Evolutionary conservation across 345 rosid genomes (phyloP).

Genomic region (Adansonia digitata): DNA sequence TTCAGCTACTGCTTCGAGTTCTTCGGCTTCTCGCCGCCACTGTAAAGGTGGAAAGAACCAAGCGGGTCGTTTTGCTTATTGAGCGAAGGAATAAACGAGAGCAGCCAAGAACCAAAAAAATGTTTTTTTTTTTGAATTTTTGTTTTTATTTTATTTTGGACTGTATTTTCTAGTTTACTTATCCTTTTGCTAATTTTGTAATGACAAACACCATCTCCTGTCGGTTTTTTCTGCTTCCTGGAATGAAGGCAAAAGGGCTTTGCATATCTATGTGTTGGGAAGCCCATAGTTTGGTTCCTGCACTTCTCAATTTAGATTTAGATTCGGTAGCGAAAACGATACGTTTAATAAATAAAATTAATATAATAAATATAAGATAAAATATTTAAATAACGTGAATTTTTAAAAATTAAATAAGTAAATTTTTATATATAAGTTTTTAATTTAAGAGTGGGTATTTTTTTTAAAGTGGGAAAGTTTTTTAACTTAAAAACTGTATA

Average conservation of each 20-base stretch:
- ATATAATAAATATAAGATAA: too few species aligned
- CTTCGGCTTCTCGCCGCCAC: slow-evolving; percentile 32
- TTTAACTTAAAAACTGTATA: too few species aligned
- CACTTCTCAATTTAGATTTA: not conserved
- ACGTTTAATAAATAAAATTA: too few species aligned
- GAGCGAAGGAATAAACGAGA: slow-evolving; percentile 1
- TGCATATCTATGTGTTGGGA: slow-evolving; percentile 7
- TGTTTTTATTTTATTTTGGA: not conserved
- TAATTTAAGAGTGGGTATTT: too few species aligned
- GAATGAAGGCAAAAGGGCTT: slow-evolving; percentile 25
- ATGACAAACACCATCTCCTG: slow-evolving; percentile 18
- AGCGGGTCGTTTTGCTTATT: slow-evolving; percentile 58
- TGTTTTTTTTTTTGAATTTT: not conserved
- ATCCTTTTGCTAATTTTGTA: slow-evolving; percentile 32
- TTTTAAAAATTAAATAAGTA: too few species aligned
- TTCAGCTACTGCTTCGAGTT: slow-evolving; percentile 27
- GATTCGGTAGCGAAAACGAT: too few species aligned
- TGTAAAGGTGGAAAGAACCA: slow-evolving; percentile 45
- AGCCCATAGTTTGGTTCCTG: not conserved
- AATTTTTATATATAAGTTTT: too few species aligned
- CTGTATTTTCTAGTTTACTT: slow-evolving; percentile 7
- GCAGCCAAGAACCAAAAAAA: not conserved
- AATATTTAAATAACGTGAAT: too few species aligned
- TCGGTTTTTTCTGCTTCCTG: slow-evolving; percentile 22
- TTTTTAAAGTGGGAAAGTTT: too few species aligned